Evolutionary conservation across 2,329 filamentous ascomycete genomes (phyloP).

Genomic region (Sporothrix globosa): DNA sequence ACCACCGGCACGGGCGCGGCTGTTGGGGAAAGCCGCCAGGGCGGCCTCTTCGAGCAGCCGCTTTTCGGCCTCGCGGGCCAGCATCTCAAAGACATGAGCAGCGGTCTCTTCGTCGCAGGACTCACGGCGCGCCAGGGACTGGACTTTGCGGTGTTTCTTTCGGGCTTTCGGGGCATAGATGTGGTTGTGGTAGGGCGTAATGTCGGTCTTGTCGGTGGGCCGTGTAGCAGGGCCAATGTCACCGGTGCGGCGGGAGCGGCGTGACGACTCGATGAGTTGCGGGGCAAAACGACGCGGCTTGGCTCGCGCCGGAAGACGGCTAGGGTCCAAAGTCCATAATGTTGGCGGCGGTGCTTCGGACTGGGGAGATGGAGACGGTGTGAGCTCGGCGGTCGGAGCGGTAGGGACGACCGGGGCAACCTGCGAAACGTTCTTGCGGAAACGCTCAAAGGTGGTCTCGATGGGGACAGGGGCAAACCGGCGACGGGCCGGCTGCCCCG

Average conservation of each 20-base stretch:
- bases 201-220: constrained; percentile 72
- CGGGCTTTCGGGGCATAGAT: constrained; percentile 57
- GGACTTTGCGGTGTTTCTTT: constrained; percentile 47
- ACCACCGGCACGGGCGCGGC: constrained; percentile 68
- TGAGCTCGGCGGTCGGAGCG: constrained; percentile 51
- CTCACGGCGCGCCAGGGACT: constrained; percentile 61
- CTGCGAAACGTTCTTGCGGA: constrained; percentile 48
- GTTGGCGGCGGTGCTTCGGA: constrained; percentile 38
- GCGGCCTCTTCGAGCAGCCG: constrained; percentile 74
- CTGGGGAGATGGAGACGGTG: constrained; percentile 61
- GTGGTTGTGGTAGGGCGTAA: constrained; percentile 65
- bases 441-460: constrained; percentile 69
- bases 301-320: neutral
- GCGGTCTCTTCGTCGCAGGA: constrained; percentile 75
- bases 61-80: constrained; percentile 77
- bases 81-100: constrained; percentile 76
- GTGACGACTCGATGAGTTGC: constrained; percentile 79
- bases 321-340: constrained; percentile 29
- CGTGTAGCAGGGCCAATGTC: constrained; percentile 65
- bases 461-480: constrained; percentile 71
- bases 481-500: constrained; percentile 41
- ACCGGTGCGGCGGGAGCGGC: constrained; percentile 68
- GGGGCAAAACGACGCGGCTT: constrained; percentile 65
- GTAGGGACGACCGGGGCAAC: constrained; percentile 32
- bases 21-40: constrained; percentile 75